Evolutionary conservation across 2,329 filamentous ascomycete species (phyloP), one percentile per base, ranked within the genome.

Genomic region (Mycosphaerella sp.): DNA sequence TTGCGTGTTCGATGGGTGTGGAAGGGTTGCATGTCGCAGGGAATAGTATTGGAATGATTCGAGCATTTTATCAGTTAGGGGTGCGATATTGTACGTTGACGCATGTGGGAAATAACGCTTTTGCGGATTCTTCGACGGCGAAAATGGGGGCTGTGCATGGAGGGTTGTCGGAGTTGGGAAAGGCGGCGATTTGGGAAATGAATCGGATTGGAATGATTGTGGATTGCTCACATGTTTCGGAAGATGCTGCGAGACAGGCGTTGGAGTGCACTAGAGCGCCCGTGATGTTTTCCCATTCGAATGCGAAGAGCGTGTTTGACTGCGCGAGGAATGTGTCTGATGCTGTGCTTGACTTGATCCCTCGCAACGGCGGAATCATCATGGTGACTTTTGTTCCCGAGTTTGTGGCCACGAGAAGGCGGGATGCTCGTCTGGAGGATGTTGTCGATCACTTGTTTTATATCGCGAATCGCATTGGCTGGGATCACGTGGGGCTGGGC

Each of bases 301-400:
- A 36, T n/a, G 34, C 34, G 7, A 36, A 36, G 34, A n/a, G 9
- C 3, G 34, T 36, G 3, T 36, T 36, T 9, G 34, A 36, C 34
- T 36, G 34, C 12, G 9, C 34, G 34, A 36, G 34, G 7, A 36
- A 75, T 43, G 73, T 73, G 0, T 72, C 73, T 1, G 73, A 75
- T 47, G 70, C 72, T 47, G 67, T 75, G 2, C 59, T 75, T 2
- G 58, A 64, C 6, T 54, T 57, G 2, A 58, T 76, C 0, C 68
- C 66, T 29, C 54, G 62, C 1, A 76, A 74, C 21, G 62, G 67
- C 1, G 73, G 73, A 0, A 65, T 75, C 6, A 62, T 75, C 8
- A 75, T 75, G 73, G 65, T 70, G 0, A 67, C 67, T 0, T 74
- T 74, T 42, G 63, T 72, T 17, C 68, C 69, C n/a, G 65, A 68